Evolutionary conservation across 2,329 filamentous ascomycete genomes (phyloP).

Genomic region (Beauveria pseudobassiana): DNA sequence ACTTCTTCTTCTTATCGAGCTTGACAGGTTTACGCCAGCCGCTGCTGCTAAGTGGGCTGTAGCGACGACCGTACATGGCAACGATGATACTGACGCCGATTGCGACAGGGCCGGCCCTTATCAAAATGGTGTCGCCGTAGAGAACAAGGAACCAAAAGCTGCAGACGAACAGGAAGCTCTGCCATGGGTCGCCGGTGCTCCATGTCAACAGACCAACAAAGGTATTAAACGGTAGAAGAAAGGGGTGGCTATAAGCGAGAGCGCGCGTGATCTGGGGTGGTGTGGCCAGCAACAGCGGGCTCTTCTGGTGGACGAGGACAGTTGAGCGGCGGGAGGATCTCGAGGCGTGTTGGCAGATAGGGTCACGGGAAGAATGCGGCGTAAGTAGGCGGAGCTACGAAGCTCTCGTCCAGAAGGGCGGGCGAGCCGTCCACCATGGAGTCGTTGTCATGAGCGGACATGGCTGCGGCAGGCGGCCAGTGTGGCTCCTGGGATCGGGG

Average conservation of each 20-base stretch:
- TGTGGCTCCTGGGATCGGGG: background rate
- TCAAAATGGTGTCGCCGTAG: slow-evolving; percentile 78
- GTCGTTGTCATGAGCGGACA: slow-evolving; percentile 24
- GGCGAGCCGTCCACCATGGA: slow-evolving; percentile 20
- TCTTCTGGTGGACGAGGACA: slow-evolving; percentile 95
- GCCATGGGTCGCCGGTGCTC: slow-evolving; percentile 91
- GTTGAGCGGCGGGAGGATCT: slow-evolving; percentile 67
- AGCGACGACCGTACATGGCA: slow-evolving; percentile 87
- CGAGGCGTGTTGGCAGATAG: slow-evolving; percentile 57
- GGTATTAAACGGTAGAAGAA: slow-evolving; percentile 81
- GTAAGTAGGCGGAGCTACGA: slow-evolving; percentile 56
- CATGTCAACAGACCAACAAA: slow-evolving; percentile 81
- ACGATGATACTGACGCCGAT: slow-evolving; percentile 72
- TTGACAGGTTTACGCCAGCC: slow-evolving; percentile 52
- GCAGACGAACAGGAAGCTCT: slow-evolving; percentile 85
- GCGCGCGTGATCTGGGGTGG: slow-evolving; percentile 92
- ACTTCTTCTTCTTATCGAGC: slow-evolving; percentile 20
- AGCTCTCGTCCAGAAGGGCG: slow-evolving; percentile 15
- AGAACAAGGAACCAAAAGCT: slow-evolving; percentile 79
- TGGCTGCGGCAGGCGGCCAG: slow-evolving; percentile 8
- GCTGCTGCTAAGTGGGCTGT: slow-evolving; percentile 83
- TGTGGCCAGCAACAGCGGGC: slow-evolving; percentile 82
- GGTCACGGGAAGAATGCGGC: slow-evolving; percentile 81
- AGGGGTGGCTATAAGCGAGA: slow-evolving; percentile 91
- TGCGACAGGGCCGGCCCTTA: slow-evolving; percentile 75